phyloP scores from a whole-genome alignment of 176 grass and related monocot species.

The Lolium multiflorum region DNA sequence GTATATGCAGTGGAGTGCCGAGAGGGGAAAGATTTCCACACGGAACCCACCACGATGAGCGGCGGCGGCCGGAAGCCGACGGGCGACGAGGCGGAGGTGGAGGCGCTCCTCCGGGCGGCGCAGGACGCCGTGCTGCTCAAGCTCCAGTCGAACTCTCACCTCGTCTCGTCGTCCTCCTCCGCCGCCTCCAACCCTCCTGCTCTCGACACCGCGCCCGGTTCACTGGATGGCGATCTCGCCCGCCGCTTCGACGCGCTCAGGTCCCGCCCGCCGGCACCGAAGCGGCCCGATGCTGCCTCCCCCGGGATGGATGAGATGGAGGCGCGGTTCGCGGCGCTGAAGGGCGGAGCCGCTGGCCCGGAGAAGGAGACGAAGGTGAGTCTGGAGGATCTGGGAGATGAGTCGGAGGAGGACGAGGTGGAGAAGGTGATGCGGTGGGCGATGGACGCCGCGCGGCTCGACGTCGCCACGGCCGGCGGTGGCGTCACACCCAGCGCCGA shows the following conservation, averaged over 20 bases:
- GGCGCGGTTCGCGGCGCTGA: slow-evolving; percentile 63
- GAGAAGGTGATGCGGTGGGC: slow-evolving; percentile 90
- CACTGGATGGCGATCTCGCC: slow-evolving; percentile 56
- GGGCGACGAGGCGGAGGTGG: slow-evolving; percentile 41
- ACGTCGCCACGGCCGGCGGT: slow-evolving; percentile 29
- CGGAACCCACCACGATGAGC: slow-evolving; percentile 34
- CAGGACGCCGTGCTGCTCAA: slow-evolving; percentile 75
- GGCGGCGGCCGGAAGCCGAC: slow-evolving; percentile 46
- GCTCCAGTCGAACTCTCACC: slow-evolving; percentile 49
- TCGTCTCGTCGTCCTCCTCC: slow-evolving; percentile 45
- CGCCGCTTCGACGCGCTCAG: slow-evolving; percentile 70
- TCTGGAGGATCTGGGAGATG: slow-evolving; percentile 32
- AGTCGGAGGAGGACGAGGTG: slow-evolving; percentile 62
- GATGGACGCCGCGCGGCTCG: slow-evolving; percentile 67
- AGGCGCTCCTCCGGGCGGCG: slow-evolving; percentile 65
- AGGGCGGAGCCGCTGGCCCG: slow-evolving; percentile 40
- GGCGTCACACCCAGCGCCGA: background rate
- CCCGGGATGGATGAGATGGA: slow-evolving; percentile 56
- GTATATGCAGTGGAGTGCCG: background rate
- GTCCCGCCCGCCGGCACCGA: slow-evolving; percentile 12
- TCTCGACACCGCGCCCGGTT: background rate
- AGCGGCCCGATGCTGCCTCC: background rate
- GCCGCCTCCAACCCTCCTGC: slow-evolving; percentile 2
- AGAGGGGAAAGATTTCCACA: background rate
- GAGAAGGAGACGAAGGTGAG: slow-evolving; percentile 30